Percentiles rank a stretch among this genome's conserved stretches.
These are phyloP conservation scores for Phaffomyces antillensis DNA, from an alignment of 805 yeast genomes.

Conservation along the genomic window DNA sequence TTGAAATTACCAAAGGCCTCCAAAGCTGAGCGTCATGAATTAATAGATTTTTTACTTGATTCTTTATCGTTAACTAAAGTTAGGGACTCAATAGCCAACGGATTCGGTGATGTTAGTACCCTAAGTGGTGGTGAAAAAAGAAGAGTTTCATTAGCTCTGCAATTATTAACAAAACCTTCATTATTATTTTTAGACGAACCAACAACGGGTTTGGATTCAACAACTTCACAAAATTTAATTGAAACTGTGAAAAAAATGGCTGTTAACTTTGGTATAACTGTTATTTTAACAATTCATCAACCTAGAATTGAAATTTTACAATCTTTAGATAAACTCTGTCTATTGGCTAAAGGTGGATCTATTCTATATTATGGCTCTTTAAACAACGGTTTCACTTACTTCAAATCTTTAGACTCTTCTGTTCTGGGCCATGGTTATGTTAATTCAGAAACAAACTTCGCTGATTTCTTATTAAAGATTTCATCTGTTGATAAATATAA, in stretches of 20 bases:
- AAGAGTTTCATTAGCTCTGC: conserved; percentile 70
- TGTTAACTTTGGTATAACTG: conserved; percentile 58
- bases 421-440: conserved; percentile 34
- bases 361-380: conserved; percentile 38
- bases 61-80: conserved; percentile 64
- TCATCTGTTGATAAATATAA: conserved; percentile 46
- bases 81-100: conserved; percentile 43
- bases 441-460: conserved; percentile 38
- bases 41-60: conserved; percentile 54
- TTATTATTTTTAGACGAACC: conserved; percentile 80
- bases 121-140: conserved; percentile 84
- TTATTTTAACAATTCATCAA: conserved; percentile 75
- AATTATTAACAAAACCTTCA: conserved; percentile 69
- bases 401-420: conserved; percentile 36
- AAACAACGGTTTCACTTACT: conserved; percentile 43
- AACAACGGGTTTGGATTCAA: conserved; percentile 80
- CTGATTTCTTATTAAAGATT: conserved; percentile 51
- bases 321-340: conserved; percentile 59
- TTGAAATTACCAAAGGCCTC: conserved; percentile 49
- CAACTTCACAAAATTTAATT: conserved; percentile 61
- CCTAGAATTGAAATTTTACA: conserved; percentile 73
- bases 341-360: conserved; percentile 60
- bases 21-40: conserved; percentile 33
- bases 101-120: conserved; percentile 34
- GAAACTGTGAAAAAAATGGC: conserved; percentile 48